Evolutionary conservation across 106 monocot species (phyloP).

Genomic region (Acorus calamus): DNA sequence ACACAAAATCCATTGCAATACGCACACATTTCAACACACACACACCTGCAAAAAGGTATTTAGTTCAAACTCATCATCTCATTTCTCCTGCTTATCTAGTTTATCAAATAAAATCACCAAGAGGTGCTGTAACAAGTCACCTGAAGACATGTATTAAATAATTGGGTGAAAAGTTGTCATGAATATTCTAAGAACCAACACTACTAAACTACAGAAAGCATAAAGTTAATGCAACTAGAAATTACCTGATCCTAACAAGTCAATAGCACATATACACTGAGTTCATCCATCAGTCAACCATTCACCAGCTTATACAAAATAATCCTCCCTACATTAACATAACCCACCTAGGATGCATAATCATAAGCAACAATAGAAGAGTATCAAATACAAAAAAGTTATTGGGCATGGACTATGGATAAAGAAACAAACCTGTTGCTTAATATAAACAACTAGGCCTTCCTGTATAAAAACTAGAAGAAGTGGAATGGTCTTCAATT

Average conservation of each 20-base stretch:
- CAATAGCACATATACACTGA: slow-evolving; percentile 72
- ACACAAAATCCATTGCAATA: background rate
- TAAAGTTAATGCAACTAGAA: background rate
- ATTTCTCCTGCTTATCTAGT: slow-evolving; percentile 67
- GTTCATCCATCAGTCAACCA: slow-evolving; percentile 91
- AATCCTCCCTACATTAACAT: slow-evolving; percentile 54
- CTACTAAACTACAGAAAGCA: background rate
- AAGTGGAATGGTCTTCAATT: slow-evolving; percentile 32
- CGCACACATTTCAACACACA: background rate
- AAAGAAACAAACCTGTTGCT: slow-evolving; percentile 48
- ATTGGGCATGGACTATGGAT: background rate
- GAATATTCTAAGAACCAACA: background rate
- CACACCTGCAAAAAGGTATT: slow-evolving; percentile 77
- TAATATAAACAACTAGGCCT: slow-evolving; percentile 58
- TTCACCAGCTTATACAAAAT: slow-evolving; percentile 73
- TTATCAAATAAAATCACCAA: slow-evolving; percentile 59
- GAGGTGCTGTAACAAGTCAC: slow-evolving; percentile 89
- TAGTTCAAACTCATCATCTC: slow-evolving; percentile 97
- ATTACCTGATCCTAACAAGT: slow-evolving; percentile 89
- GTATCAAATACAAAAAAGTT: background rate
- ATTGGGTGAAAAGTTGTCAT: background rate
- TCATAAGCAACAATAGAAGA: no score
- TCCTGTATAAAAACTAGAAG: slow-evolving; percentile 61
- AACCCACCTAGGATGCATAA: slow-evolving; percentile 75
- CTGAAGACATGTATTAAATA: slow-evolving; percentile 24